Percentiles rank a stretch among this genome's conserved stretches.
Conservation (phyloP, 2,329 filamentous ascomycete species). For the Cytospora piceicola region DNA sequence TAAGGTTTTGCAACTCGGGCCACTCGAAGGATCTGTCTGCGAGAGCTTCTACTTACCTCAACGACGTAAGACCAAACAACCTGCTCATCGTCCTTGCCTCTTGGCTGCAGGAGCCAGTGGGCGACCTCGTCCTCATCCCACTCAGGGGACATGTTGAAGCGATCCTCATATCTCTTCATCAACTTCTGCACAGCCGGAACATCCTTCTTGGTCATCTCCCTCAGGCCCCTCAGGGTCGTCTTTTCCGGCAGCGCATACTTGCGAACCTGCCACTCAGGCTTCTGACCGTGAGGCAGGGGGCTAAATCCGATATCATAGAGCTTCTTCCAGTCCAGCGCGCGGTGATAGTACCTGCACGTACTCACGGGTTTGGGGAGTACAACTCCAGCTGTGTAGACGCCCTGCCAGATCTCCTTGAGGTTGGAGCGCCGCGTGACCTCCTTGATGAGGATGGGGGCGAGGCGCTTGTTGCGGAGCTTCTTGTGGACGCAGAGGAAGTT, state of each 20-base stretch:
- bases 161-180: constrained; percentile 74
- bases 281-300: constrained; percentile 80
- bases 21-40: background rate
- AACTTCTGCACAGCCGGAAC: constrained; percentile 75
- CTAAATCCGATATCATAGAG: constrained; percentile 94
- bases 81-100: constrained; percentile 67
- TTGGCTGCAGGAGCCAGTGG: constrained; percentile 84
- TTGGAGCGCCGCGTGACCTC: constrained; percentile 95
- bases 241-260: constrained; percentile 81
- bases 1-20: background rate
- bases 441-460: constrained; percentile 94
- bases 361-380: constrained; percentile 90
- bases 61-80: constrained; percentile 95
- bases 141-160: constrained; percentile 82
- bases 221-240: constrained; percentile 74
- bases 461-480: constrained; percentile 90
- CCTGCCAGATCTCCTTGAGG: constrained; percentile 84
- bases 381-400: constrained; percentile 91
- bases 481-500: constrained; percentile 99
- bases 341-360: constrained; percentile 94
- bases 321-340: constrained; percentile 93
- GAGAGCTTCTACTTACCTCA: constrained; percentile 55
- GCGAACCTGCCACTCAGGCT: constrained; percentile 80
- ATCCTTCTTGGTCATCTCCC: constrained; percentile 80
- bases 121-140: constrained; percentile 80